A percentile compares a stretch with the other conserved stretches of the same genome.
Conservation (phyloP, 345 rosid species). For the Boechera retrofracta region DNA sequence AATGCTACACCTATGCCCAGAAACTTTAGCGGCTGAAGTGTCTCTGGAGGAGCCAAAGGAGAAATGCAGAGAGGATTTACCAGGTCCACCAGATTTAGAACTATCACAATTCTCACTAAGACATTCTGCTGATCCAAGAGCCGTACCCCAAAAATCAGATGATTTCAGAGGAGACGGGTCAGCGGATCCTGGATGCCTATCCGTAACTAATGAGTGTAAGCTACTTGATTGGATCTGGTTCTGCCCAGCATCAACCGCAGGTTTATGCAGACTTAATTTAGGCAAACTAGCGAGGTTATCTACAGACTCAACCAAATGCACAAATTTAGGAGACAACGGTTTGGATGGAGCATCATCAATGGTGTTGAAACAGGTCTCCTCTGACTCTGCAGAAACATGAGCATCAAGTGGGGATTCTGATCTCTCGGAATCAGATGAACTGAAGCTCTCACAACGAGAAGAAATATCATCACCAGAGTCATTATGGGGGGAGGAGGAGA, state of each 20-base stretch:
- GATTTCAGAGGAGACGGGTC: conserved; percentile 44
- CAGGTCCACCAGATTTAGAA: conserved; percentile 42
- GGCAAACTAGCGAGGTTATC: conserved; percentile 47
- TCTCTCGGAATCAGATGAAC: conserved; percentile 67
- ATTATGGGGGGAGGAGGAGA: conserved; percentile 59
- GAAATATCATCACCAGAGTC: conserved; percentile 82
- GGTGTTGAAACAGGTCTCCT: conserved; percentile 44
- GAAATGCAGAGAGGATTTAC: conserved; percentile 50
- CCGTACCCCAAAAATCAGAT: conserved; percentile 67
- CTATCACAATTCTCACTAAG: conserved; percentile 37
- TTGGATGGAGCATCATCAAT: conserved; percentile 51
- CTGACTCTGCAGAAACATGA: conserved; percentile 47
- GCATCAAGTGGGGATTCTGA: conserved; percentile 49
- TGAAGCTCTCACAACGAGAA: conserved; percentile 57
- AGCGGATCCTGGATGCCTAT: conserved; percentile 38
- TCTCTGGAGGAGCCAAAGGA: conserved; percentile 50
- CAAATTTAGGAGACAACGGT: conserved; percentile 72
- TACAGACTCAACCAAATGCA: conserved; percentile 66
- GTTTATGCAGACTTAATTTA: conserved; percentile 44
- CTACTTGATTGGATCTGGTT: conserved; percentile 42
- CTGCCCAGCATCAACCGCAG: conserved; percentile 40
- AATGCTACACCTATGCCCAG: conserved; percentile 38
- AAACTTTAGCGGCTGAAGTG: conserved; percentile 32
- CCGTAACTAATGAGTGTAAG: conserved; percentile 37
- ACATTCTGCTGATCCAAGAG: conserved; percentile 49